Evolutionary conservation across 345 rosid species (phyloP).

Genomic region (Turritis glabra): DNA sequence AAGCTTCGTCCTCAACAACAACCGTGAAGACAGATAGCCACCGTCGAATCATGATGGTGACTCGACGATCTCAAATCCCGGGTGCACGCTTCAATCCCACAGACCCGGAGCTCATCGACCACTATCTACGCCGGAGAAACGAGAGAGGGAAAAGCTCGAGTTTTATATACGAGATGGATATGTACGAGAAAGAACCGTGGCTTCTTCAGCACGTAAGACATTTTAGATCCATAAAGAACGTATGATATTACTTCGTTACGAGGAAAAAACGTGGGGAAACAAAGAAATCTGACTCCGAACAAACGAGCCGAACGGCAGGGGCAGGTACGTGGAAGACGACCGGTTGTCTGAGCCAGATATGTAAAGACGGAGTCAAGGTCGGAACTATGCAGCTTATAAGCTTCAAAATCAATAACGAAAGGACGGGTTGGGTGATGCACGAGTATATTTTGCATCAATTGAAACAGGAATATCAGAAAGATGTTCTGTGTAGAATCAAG

Average conservation of each 20-base stretch:
- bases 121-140: background rate
- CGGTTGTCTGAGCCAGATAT: background rate
- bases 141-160: background rate
- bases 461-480: background rate
- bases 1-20: no score
- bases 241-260: conserved; percentile 16
- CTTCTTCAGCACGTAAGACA: conserved; percentile 25
- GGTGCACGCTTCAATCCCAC: background rate
- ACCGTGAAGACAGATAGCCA: no score
- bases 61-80: background rate
- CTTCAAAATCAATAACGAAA: background rate
- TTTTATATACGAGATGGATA: background rate
- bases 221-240: background rate
- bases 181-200: conserved; percentile 28
- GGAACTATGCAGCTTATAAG: background rate
- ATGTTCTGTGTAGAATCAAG: conserved; percentile 8
- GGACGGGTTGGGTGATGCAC: conserved; percentile 23
- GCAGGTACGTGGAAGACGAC: background rate
- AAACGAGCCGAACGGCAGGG: background rate
- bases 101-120: background rate
- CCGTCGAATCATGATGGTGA: background rate
- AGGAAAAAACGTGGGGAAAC: conserved; percentile 2
- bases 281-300: background rate
- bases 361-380: background rate
- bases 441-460: conserved; percentile 12